Conservation (phyloP, 805 yeast genomes). For the Yamadazyma phyllophila region DNA sequence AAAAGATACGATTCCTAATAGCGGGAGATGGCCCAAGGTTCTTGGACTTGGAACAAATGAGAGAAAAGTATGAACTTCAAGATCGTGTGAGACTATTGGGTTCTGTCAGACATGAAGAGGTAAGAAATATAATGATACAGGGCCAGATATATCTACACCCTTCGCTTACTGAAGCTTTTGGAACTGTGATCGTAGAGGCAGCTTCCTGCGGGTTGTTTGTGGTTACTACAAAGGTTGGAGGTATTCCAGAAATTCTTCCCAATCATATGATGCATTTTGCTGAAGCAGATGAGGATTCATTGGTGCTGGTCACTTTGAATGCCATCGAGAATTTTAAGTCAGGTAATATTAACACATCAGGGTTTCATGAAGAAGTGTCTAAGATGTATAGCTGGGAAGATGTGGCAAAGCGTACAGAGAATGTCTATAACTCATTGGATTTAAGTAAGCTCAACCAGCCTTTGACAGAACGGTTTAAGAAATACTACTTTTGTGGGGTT, state of each 20-base stretch:
- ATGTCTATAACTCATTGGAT: conserved; percentile 61
- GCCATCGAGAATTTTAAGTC: conserved; percentile 64
- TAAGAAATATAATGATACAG: conserved; percentile 84
- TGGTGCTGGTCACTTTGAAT: conserved; percentile 66
- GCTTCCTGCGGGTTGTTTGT: conserved; percentile 93
- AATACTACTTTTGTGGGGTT: conserved; percentile 67
- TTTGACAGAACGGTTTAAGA: conserved; percentile 56
- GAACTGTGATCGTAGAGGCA: conserved; percentile 95
- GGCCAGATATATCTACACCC: conserved; percentile 96
- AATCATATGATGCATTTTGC: conserved; percentile 91
- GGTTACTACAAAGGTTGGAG: conserved; percentile 95
- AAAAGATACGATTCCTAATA: conserved; percentile 70
- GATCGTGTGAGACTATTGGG: conserved; percentile 86
- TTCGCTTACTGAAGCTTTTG: conserved; percentile 94
- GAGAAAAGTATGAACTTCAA: conserved; percentile 81
- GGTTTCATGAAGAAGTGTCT: conserved; percentile 74
- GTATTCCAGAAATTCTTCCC: conserved; percentile 95
- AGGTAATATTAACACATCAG: conserved; percentile 63
- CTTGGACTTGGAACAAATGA: conserved; percentile 91
- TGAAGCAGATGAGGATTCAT: conserved; percentile 78
- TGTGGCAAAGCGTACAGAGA: conserved; percentile 82
- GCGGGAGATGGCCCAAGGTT: conserved; percentile 98
- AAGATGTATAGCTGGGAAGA: conserved; percentile 90
- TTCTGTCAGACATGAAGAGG: conserved; percentile 86
- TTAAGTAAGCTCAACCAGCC: conserved; percentile 46